phyloP scores from a whole-genome alignment of 345 rosid genomes.

The Rubroshorea leprosula region DNA sequence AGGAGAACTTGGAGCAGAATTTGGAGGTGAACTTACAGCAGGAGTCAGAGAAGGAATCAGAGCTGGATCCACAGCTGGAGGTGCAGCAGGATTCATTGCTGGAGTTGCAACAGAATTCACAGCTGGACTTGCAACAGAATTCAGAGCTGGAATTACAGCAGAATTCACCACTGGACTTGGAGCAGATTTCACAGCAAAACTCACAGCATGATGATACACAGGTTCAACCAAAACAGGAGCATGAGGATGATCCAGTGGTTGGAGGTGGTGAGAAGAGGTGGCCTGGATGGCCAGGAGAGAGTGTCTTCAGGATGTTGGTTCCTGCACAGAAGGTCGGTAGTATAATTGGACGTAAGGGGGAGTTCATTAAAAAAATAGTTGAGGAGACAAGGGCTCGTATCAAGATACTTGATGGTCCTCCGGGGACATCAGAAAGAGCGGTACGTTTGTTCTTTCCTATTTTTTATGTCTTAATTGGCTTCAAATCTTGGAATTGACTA shows the following conservation, averaged over 20 bases:
- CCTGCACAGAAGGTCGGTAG: conserved; percentile 98
- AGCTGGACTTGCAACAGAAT: conserved; percentile 4
- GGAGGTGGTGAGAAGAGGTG: conserved; percentile 76
- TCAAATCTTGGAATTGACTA: conserved; percentile 5
- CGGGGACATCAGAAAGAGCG: conserved; percentile 99
- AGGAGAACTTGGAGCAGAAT: neutral
- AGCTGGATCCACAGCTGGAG: neutral
- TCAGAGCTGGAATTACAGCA: conserved; percentile 12
- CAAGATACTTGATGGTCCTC: conserved; percentile 98
- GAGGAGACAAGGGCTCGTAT: conserved; percentile 98
- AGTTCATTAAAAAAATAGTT: conserved; percentile 89
- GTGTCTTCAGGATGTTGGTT: conserved; percentile 94
- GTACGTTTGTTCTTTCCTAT: conserved; percentile 47
- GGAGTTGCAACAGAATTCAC: neutral
- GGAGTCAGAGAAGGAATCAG: neutral
- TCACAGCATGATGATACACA: conserved; percentile 17
- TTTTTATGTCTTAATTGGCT: neutral
- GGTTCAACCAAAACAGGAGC: conserved; percentile 28
- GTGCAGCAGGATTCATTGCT: neutral
- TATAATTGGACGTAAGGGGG: conserved; percentile 97
- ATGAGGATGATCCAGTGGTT: conserved; percentile 29
- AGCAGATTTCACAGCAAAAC: conserved; percentile 31
- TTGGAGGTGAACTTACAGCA: neutral
- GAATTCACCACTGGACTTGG: conserved; percentile 25
- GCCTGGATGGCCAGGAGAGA: conserved; percentile 99